Evolutionary conservation across 2,329 filamentous ascomycete species (phyloP), one percentile per base, ranked within the genome.

Genomic region (Pyrenochaeta sp.): DNA sequence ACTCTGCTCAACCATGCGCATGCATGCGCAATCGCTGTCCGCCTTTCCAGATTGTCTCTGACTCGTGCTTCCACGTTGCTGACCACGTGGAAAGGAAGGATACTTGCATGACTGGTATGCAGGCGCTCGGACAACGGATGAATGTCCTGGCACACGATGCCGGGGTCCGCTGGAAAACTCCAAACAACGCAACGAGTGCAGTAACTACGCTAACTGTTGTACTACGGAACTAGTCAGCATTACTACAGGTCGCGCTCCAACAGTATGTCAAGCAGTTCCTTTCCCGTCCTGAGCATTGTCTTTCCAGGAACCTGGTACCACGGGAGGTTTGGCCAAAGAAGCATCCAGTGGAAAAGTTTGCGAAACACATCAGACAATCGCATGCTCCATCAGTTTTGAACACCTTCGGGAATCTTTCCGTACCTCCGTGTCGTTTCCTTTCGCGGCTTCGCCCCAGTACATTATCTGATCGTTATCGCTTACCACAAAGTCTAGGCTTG

Each of bases 41-140:
- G 40, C 52, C 19, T 22, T 39, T 54, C 44, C 36, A 36, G 5
- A 55, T 30, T 52, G 28, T 24, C 56, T 34, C 45, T 47, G 45
- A 27, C 45, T 47, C 50, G 47, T 49, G 49, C 42, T 52, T 47
- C 55, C 55, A 62, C 57, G 54, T 61, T 34, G 52, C 56, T 42
- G 49, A 55, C 61, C 63, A 66, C 63, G 61, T 66, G 63, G 63
- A 32, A 22, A 28, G 45, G 58, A 58, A 49, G 37, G 44, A 54
- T 43, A 25, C 52, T 25, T 48, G 34, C 36, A 48, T 48, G 13
- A 25, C 36, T 43, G 13, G 15, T 27, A 42, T 42, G 44, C 27
- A 43, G 24, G 44, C 44, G 52, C 28, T 53, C 22, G 28, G 39
- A 37, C 28, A 22, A 27, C 19, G 28, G 13, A 36, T 50, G 25